Conservation (phyloP, 768 basidiomycete species). For the Rhodocollybia butyracea region DNA sequence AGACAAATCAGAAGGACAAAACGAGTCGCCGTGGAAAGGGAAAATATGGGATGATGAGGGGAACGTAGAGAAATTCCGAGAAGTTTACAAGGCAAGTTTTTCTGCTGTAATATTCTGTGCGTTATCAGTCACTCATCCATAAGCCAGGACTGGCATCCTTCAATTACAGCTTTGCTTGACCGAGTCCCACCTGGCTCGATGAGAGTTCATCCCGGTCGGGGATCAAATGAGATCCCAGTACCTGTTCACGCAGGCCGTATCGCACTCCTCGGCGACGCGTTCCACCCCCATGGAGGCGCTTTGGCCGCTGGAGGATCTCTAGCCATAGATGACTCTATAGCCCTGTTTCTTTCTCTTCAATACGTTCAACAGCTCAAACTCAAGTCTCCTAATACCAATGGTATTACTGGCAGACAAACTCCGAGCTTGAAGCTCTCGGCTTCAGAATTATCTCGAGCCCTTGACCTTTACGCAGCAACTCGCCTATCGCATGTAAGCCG, state of each 20-base stretch:
- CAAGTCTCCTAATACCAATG: not conserved
- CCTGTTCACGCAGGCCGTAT: not conserved
- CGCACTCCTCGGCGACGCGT: not conserved
- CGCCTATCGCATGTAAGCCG: not conserved
- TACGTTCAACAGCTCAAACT: not conserved
- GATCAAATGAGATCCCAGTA: not conserved
- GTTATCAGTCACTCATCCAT: not conserved
- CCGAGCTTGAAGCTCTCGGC: not conserved
- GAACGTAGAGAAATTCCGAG: not conserved
- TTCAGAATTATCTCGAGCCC: not conserved
- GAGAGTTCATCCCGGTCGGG: not conserved
- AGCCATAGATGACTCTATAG: conserved; percentile 1
- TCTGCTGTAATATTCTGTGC: not conserved
- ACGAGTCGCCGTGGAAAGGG: not conserved
- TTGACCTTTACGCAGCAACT: not conserved
- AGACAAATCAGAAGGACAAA: not conserved
- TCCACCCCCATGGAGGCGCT: conserved; percentile 1
- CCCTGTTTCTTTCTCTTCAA: not conserved
- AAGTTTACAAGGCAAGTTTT: not conserved
- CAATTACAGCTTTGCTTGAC: not conserved
- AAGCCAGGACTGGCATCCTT: not conserved
- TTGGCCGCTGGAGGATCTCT: conserved; percentile 1
- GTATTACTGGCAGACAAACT: no score
- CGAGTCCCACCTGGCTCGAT: not conserved
- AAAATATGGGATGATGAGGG: not conserved